These are phyloP conservation scores for Lentinula aciculospora DNA, from an alignment of 768 basidiomycete genomes.

Conservation along the genomic window DNA sequence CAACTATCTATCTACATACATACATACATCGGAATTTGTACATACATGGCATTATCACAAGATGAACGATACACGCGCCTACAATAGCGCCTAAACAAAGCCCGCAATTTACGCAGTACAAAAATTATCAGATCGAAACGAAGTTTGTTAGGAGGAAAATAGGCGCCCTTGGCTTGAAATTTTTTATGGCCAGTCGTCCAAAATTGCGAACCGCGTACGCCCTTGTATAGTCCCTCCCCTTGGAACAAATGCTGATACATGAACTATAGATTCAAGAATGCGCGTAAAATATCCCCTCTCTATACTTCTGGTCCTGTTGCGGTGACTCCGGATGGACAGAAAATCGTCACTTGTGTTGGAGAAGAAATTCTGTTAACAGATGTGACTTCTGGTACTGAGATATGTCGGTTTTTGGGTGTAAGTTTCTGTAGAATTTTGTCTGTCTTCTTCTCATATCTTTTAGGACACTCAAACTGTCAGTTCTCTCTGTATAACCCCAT, in stretches of 20 bases:
- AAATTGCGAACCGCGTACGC: constrained; percentile 63
- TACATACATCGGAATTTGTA: not conserved
- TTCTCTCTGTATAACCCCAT: constrained; percentile 76
- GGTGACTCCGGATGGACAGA: constrained; percentile 69
- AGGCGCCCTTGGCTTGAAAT: not conserved
- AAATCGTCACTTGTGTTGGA: constrained; percentile 80
- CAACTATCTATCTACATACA: not conserved
- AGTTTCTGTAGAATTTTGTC: constrained; percentile 24
- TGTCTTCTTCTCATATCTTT: not conserved
- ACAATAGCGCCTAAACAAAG: too few species aligned
- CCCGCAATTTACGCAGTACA: too few species aligned
- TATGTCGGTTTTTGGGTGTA: constrained; percentile 83
- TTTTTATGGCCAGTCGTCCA: constrained; percentile 21
- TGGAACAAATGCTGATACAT: constrained; percentile 7
- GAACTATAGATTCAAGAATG: constrained; percentile 69
- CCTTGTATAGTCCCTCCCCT: not conserved
- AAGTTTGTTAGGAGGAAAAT: not conserved
- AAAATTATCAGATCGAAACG: too few species aligned
- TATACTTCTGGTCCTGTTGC: constrained; percentile 89
- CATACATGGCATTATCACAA: not conserved
- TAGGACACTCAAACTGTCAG: constrained; percentile 86
- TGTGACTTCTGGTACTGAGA: constrained; percentile 61
- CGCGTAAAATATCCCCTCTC: constrained; percentile 65
- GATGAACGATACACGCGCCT: not conserved
- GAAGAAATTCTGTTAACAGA: constrained; percentile 85